Percentiles rank a stretch among this genome's conserved stretches.
Evolutionary conservation across 1,284 basidiomycete species (phyloP).

Genomic region (Inonotus obliquus): DNA sequence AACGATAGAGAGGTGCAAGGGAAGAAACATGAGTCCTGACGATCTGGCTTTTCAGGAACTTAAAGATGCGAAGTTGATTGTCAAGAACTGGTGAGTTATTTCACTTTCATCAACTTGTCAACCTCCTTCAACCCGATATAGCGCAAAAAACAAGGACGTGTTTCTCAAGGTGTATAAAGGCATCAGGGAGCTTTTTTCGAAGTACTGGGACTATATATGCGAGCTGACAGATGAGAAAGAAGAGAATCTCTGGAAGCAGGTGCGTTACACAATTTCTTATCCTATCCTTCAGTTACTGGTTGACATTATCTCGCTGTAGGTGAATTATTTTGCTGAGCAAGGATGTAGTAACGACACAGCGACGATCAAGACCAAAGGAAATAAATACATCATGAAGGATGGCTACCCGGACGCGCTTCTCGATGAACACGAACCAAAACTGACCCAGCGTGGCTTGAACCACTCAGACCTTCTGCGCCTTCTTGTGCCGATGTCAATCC

Average conservation of each 20-base stretch:
- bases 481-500: not conserved
- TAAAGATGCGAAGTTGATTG: not conserved
- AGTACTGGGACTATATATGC: not conserved
- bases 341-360: not conserved
- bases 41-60: not conserved
- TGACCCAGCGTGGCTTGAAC: not conserved
- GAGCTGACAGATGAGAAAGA: not conserved
- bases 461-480: not conserved
- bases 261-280: not conserved
- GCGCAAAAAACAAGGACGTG: not conserved
- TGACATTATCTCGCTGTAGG: not conserved
- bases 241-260: not conserved
- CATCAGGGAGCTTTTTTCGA: not conserved
- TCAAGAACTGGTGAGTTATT: not conserved
- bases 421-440: not conserved
- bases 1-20: not conserved
- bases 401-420: not conserved
- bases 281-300: not conserved
- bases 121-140: not conserved
- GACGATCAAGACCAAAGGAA: not conserved
- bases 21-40: not conserved
- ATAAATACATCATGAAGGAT: not conserved
- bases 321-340: not conserved
- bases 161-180: not conserved
- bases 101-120: not conserved